These are phyloP conservation scores for Leucocoprinus birnbaumii DNA, from an alignment of 768 basidiomycete genomes.

Conservation along the genomic window DNA sequence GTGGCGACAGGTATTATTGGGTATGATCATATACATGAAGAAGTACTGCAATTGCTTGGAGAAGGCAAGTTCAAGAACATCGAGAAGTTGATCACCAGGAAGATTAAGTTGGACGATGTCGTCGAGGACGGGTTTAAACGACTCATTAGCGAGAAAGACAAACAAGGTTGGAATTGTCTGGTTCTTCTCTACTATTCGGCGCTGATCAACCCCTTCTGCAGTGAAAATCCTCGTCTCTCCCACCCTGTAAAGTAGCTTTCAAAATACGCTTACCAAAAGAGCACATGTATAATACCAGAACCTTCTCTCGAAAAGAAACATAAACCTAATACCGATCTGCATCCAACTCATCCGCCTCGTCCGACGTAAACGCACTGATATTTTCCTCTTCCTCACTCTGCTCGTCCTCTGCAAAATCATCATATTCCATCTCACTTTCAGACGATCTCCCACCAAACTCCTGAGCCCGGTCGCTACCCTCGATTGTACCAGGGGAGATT, in stretches of 20 bases:
- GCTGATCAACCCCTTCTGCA: constrained; percentile 10
- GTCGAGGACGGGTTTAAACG: constrained; percentile 39
- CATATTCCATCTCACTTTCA: neutral
- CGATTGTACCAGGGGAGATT: no score
- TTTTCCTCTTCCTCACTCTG: neutral
- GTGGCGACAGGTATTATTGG: constrained; percentile 28
- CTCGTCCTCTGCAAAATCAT: neutral
- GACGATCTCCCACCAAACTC: no score
- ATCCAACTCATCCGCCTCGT: neutral
- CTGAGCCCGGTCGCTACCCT: no score
- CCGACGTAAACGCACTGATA: neutral
- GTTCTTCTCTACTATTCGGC: neutral
- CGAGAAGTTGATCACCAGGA: constrained; percentile 39
- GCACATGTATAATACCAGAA: no score
- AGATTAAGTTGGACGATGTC: constrained; percentile 37
- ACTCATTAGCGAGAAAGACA: constrained; percentile 36
- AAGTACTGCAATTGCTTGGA: constrained; percentile 36
- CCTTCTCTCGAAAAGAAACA: no score
- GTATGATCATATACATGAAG: constrained; percentile 36
- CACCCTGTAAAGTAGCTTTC: neutral
- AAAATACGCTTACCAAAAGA: no score
- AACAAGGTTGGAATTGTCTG: constrained; percentile 29
- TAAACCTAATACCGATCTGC: neutral
- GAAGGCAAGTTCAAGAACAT: constrained; percentile 34
- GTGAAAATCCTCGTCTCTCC: constrained; percentile 38